These are phyloP conservation scores for Pseudoscleropodium purum DNA, from an alignment of 225 moss, liverwort and hornwort species.

Conservation along the genomic window DNA sequence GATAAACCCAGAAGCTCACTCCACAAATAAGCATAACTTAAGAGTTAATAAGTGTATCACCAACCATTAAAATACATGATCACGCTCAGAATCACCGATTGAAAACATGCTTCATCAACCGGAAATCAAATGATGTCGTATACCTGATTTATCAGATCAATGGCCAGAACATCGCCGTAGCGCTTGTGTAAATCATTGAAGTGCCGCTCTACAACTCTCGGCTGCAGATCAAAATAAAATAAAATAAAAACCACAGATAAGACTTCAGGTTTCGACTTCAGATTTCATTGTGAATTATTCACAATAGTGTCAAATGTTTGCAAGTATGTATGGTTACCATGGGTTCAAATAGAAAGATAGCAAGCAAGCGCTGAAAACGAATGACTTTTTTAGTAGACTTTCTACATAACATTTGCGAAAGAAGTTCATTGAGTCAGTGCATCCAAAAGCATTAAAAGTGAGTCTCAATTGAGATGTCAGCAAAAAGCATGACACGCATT, in stretches of 20 bases:
- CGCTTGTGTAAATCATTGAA: constrained; percentile 70
- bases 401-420: background rate
- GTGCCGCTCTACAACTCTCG: constrained; percentile 65
- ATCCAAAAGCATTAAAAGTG: background rate
- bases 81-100: background rate
- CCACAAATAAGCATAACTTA: background rate
- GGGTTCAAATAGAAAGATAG: background rate
- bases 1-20: background rate
- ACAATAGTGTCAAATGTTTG: background rate
- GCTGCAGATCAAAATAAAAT: constrained; percentile 20
- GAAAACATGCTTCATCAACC: background rate
- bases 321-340: background rate
- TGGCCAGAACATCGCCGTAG: constrained; percentile 78
- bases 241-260: background rate
- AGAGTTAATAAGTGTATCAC: background rate
- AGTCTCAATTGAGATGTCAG: background rate
- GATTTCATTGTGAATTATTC: background rate
- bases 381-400: background rate
- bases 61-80: background rate
- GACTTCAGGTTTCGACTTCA: background rate
- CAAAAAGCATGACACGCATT: background rate
- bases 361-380: background rate
- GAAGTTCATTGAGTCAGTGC: background rate
- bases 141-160: constrained; percentile 97
- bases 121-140: background rate